phyloP scores from a whole-genome alignment of 495 filamentous ascomycete genomes.

The Rhypophila decipiens region DNA sequence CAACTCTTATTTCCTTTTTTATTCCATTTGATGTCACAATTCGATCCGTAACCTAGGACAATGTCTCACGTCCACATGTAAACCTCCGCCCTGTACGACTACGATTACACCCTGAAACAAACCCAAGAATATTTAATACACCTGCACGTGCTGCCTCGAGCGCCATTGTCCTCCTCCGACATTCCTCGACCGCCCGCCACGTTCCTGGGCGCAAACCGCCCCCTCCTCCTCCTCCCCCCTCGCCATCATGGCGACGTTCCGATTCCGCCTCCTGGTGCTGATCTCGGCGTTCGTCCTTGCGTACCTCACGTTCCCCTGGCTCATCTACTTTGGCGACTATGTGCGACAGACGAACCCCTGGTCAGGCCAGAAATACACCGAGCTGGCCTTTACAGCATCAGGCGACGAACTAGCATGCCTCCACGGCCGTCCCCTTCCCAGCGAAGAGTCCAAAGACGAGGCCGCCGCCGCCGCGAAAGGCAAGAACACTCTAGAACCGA shows the following conservation, averaged over 20 bases:
- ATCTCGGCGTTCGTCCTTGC: constrained; percentile 19
- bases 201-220: no score
- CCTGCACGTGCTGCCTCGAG: no score
- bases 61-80: no score
- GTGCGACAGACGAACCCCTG: constrained; percentile 34
- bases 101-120: no score
- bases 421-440: constrained; percentile 20
- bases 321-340: constrained; percentile 29
- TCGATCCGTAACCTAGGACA: no score
- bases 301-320: constrained; percentile 18
- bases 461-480: neutral
- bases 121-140: no score
- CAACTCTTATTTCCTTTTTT: no score
- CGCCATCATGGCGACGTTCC: neutral
- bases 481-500: constrained; percentile 1
- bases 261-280: constrained; percentile 11
- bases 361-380: constrained; percentile 33
- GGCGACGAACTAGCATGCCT: constrained; percentile 34
- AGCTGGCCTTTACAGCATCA: constrained; percentile 31
- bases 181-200: no score
- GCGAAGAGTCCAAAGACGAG: neutral
- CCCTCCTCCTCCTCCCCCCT: neutral
- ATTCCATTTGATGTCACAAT: no score
- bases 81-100: no score
- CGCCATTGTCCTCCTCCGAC: no score